phyloP scores from a whole-genome alignment of 1,284 basidiomycete genomes.

The Bondarzewia mesenterica region DNA sequence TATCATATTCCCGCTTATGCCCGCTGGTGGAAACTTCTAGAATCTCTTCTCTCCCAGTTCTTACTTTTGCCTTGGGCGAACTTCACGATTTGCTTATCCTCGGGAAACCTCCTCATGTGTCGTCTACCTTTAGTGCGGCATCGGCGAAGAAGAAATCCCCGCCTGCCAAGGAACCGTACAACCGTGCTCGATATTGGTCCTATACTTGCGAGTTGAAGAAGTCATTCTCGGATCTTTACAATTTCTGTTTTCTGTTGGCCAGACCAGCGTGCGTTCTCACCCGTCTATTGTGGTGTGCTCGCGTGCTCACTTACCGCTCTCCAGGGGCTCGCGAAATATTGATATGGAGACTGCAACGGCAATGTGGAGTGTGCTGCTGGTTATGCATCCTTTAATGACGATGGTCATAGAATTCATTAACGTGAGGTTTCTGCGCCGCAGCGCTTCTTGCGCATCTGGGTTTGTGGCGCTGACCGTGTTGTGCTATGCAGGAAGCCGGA shows the following conservation, averaged over 20 bases:
- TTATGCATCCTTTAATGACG: conserved; percentile 50
- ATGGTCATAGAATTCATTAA: conserved; percentile 57
- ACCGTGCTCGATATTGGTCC: conserved; percentile 40
- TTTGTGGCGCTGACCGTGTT: not conserved
- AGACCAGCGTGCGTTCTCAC: conserved; percentile 45
- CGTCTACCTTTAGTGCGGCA: conserved; percentile 14
- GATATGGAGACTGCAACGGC: conserved; percentile 74
- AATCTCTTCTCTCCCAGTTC: conserved; percentile 43
- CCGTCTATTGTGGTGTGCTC: no score
- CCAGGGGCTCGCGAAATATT: conserved; percentile 60
- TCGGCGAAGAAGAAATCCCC: conserved; percentile 27
- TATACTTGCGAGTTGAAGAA: conserved; percentile 41
- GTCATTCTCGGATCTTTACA: conserved; percentile 57
- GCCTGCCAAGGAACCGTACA: conserved; percentile 39
- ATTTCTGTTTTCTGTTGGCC: conserved; percentile 60
- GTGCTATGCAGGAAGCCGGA: conserved; percentile 40
- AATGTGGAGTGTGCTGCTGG: conserved; percentile 65
- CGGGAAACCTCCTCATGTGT: conserved; percentile 29
- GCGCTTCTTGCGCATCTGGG: conserved; percentile 1
- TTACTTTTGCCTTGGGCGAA: conserved; percentile 47
- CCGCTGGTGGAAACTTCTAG: conserved; percentile 24
- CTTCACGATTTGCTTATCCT: conserved; percentile 55
- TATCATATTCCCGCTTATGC: not conserved
- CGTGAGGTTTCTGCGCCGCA: conserved; percentile 26
- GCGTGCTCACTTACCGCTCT: conserved; percentile 1